Base-by-base conservation (phyloP, 192 early-diverging fungal genomes). In the Entomortierella beljakovae region DNA sequence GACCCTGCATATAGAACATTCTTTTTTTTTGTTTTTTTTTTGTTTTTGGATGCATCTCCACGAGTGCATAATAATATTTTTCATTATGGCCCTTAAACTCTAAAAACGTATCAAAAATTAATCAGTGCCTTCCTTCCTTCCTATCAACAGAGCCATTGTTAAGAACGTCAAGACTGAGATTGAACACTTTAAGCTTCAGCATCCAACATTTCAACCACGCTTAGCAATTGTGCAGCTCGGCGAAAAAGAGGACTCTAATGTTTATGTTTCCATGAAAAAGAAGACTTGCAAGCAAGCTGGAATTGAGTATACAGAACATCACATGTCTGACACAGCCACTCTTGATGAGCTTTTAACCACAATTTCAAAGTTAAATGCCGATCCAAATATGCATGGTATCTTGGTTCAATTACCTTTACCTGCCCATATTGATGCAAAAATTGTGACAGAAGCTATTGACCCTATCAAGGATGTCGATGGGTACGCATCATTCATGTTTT, bases 391-490 rank as follows among this genome's bases (percentile, higher is more conserved):
- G n/a, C 97, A 98, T 80, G 98, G 98, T 32, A 92, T 99, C 60
- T 82, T 99, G 18, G 95, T 98, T 56, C 98, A 99, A 82, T 85
- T 99, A 67, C 98, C 98, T 28, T 82, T 99, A 13, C 96, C 98
- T 16, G 81, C 83, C 2, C 93, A 94, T 69, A 87, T 99, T 48
- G 90, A 92, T 70, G 96, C 97, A 70, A 82, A 83, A 59, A 83
- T 87, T 23, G 85, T 98, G 37, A 96, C 93, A 43, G 95, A 97
- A 66, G 86, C 94, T 31, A 94, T 99, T 64, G 83, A 90, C 61
- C 87, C 90, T 3, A 79, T 87, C 57, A 99, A 98, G 80, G 98
- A 99, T 80, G 96, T 99, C n/a, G 98, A 99, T 77, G 98, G 98
- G 85, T 93, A 87, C 71, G 80, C 23, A 29, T 43, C 8, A 43